Evolutionary conservation across 495 filamentous ascomycete species (phyloP).

Genomic region (Penicillium steckii): DNA sequence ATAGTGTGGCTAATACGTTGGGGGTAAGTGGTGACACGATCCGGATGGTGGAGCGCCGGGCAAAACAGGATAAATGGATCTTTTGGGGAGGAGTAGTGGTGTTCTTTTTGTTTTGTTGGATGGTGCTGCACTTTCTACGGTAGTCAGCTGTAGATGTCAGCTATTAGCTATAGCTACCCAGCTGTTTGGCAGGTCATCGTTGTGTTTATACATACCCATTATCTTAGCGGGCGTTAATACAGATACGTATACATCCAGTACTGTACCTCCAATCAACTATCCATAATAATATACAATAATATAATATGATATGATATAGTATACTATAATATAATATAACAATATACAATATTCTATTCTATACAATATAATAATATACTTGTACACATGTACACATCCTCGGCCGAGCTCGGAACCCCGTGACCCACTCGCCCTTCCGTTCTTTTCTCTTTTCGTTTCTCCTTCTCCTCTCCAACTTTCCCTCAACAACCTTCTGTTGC

Average conservation of each 20-base stretch:
- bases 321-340: no score
- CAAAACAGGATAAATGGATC: conserved; percentile 96
- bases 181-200: no score
- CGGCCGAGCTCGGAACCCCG: conserved; percentile 22
- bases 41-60: conserved; percentile 87
- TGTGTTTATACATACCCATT: no score
- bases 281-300: no score
- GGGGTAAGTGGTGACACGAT: conserved; percentile 96
- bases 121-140: conserved; percentile 78
- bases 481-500: conserved; percentile 5
- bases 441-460: conserved; percentile 16
- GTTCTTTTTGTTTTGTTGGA: conserved; percentile 92
- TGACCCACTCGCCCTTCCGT: conserved; percentile 5
- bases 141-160: conserved; percentile 39
- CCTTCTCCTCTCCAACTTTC: conserved; percentile 18
- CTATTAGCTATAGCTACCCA: no score
- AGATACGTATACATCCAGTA: no score
- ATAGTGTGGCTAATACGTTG: conserved; percentile 90
- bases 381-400: neutral
- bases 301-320: no score
- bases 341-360: neutral
- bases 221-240: no score
- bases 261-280: no score
- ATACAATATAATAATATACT: neutral
- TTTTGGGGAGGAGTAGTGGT: conserved; percentile 84